phyloP scores from a whole-genome alignment of 2,329 filamentous ascomycete genomes.

The Pseudomassariella vexata region DNA sequence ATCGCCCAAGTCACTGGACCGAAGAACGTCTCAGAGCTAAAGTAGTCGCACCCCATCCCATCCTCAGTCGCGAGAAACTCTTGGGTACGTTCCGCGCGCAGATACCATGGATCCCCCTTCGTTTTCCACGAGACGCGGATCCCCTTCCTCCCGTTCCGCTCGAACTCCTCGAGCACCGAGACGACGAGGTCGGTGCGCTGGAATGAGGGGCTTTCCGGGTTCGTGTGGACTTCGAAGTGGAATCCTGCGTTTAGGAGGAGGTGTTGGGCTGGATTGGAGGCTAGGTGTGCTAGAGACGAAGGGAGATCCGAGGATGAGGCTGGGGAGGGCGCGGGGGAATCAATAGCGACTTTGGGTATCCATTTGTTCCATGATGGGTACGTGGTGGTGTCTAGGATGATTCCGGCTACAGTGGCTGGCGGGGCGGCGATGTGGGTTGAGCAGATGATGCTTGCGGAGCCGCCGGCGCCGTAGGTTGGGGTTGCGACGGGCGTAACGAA shows the following conservation, averaged over 20 bases:
- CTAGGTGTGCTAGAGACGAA: constrained; percentile 12
- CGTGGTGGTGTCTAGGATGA: constrained; percentile 22
- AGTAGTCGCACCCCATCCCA: constrained; percentile 31
- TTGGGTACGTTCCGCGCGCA: constrained; percentile 35
- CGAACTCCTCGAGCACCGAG: constrained; percentile 26
- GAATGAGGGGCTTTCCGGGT: constrained; percentile 14
- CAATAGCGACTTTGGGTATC: constrained; percentile 20
- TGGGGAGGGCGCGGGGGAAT: constrained; percentile 8
- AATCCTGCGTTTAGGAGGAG: constrained; percentile 26
- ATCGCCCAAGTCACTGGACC: constrained; percentile 30
- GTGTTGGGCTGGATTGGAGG: constrained; percentile 9
- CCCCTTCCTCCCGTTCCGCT: constrained; percentile 22
- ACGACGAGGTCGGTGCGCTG: constrained; percentile 17
- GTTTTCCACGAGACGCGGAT: constrained; percentile 33
- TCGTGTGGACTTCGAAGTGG: constrained; percentile 27
- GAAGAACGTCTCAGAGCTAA: constrained; percentile 40
- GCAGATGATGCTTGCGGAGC: constrained; percentile 23
- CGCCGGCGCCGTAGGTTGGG: constrained; percentile 23
- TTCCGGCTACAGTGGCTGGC: constrained; percentile 22
- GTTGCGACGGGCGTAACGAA: constrained; percentile 19
- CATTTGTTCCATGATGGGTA: constrained; percentile 32
- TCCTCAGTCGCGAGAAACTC: constrained; percentile 30
- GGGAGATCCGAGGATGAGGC: constrained; percentile 6
- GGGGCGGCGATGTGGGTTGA: constrained; percentile 26
- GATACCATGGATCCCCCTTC: constrained; percentile 23